Evolutionary conservation across 129 eudicot genomes (phyloP).

Genomic region (Pittosporum tobira): DNA sequence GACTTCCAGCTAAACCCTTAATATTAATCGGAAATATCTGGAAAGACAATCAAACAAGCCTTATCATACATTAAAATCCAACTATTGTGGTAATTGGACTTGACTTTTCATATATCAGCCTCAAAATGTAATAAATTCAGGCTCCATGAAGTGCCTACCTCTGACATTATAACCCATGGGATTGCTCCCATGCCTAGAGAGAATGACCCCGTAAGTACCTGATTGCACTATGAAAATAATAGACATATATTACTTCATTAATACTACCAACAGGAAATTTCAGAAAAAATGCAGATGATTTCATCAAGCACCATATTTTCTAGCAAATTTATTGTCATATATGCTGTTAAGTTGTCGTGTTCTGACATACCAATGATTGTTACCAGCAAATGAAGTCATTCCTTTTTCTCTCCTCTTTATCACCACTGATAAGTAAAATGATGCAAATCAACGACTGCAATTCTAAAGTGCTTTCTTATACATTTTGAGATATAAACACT

Average conservation of each 20-base stretch:
- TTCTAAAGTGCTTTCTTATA: no score
- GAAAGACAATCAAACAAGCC: conserved; percentile 6
- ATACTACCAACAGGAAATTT: not conserved
- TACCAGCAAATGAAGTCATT: not conserved
- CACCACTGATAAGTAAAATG: no score
- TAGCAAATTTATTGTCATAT: not conserved
- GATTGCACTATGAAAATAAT: conserved; percentile 4
- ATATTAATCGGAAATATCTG: conserved; percentile 91
- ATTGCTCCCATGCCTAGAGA: conserved; percentile 90
- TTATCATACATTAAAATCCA: not conserved
- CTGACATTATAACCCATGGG: conserved; percentile 92
- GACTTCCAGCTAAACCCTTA: conserved; percentile 86
- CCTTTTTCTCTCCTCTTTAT: no score
- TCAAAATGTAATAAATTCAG: conserved; percentile 5
- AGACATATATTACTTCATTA: no score
- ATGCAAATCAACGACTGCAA: no score
- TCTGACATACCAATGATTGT: not conserved
- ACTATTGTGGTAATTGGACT: not conserved
- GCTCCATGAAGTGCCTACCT: conserved; percentile 37
- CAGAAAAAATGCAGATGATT: not conserved
- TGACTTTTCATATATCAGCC: conserved; percentile 6
- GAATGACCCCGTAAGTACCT: conserved; percentile 63
- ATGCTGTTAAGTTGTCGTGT: not conserved
- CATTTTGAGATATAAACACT: no score
- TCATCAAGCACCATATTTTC: not conserved